A percentile compares a stretch with the other conserved stretches of the same genome.
phyloP scores from a whole-genome alignment of 768 basidiomycete species.

The Amanita muscaria region DNA sequence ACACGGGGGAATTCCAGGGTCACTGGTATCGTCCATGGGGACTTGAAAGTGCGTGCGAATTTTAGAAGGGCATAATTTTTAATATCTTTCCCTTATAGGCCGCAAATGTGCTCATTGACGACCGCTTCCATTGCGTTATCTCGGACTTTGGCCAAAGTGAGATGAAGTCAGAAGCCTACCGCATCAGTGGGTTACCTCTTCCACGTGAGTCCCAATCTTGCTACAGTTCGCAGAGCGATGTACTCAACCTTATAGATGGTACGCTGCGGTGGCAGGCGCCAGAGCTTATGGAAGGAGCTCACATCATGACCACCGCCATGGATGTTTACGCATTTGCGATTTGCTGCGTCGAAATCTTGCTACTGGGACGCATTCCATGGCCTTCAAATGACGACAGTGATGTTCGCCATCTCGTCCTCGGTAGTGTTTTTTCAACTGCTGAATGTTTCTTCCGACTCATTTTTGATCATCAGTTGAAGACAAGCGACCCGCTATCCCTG shows the following conservation, averaged over 20 bases:
- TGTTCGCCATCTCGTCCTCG: constrained; percentile 42
- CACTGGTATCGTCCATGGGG: constrained; percentile 9
- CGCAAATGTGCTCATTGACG: constrained; percentile 70
- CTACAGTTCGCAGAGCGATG: background rate
- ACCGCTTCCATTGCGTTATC: constrained; percentile 58
- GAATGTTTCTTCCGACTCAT: constrained; percentile 7
- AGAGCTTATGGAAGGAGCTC: constrained; percentile 47
- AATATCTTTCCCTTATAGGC: constrained; percentile 27
- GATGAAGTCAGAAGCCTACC: constrained; percentile 65
- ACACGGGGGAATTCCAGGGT: constrained; percentile 80
- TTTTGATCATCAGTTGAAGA: constrained; percentile 32
- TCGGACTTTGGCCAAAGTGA: constrained; percentile 82
- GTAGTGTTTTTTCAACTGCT: constrained; percentile 19
- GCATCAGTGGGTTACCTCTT: constrained; percentile 43
- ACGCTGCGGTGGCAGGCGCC: constrained; percentile 68
- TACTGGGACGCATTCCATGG: constrained; percentile 59
- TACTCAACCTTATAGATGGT: constrained; percentile 35
- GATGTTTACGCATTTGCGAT: constrained; percentile 71
- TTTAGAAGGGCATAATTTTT: background rate
- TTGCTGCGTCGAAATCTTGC: constrained; percentile 57
- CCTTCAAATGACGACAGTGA: constrained; percentile 38
- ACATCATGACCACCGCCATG: constrained; percentile 39
- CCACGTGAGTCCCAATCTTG: constrained; percentile 36
- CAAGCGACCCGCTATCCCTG: constrained; percentile 42
- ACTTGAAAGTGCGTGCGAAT: constrained; percentile 1